These are phyloP conservation scores for Hygrocybe coccinea DNA, from an alignment of 768 basidiomycete genomes.

Conservation along the genomic window DNA sequence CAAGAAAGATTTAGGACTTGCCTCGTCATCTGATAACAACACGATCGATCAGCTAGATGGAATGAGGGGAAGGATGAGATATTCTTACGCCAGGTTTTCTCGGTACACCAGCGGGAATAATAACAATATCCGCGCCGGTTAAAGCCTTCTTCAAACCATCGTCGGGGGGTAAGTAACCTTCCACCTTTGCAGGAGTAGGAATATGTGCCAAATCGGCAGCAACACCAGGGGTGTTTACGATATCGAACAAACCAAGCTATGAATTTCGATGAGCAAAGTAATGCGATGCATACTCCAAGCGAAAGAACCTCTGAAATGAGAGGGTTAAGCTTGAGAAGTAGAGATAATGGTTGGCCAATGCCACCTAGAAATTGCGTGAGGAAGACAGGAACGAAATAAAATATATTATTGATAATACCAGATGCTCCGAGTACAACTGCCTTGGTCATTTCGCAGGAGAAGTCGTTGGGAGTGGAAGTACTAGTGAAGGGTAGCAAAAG, in stretches of 20 bases:
- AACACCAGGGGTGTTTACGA: conserved; percentile 96
- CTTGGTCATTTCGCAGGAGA: conserved; percentile 48
- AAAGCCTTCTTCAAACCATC: conserved; percentile 81
- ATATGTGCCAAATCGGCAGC: conserved; percentile 94
- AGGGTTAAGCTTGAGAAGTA: conserved; percentile 84
- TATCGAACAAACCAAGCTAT: conserved; percentile 89
- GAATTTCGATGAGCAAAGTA: neutral
- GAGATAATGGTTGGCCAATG: conserved; percentile 93
- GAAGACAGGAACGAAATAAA: conserved; percentile 11
- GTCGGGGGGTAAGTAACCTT: conserved; percentile 73
- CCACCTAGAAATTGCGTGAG: conserved; percentile 53
- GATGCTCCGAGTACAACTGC: conserved; percentile 96
- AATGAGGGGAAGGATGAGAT: neutral
- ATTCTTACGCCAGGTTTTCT: conserved; percentile 84
- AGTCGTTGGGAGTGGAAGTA: neutral
- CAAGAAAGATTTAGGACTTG: conserved; percentile 19
- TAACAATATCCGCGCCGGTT: conserved; percentile 80
- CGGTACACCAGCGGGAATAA: conserved; percentile 96
- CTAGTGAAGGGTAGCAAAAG: neutral
- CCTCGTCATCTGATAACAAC: conserved; percentile 47
- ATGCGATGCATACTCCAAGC: neutral
- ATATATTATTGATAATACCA: conserved; percentile 43
- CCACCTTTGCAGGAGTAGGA: conserved; percentile 78
- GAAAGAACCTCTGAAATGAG: conserved; percentile 64
- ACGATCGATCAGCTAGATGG: conserved; percentile 10